Evolutionary conservation across 768 basidiomycete genomes (phyloP).

Genomic region (Podaxis rugospora): DNA sequence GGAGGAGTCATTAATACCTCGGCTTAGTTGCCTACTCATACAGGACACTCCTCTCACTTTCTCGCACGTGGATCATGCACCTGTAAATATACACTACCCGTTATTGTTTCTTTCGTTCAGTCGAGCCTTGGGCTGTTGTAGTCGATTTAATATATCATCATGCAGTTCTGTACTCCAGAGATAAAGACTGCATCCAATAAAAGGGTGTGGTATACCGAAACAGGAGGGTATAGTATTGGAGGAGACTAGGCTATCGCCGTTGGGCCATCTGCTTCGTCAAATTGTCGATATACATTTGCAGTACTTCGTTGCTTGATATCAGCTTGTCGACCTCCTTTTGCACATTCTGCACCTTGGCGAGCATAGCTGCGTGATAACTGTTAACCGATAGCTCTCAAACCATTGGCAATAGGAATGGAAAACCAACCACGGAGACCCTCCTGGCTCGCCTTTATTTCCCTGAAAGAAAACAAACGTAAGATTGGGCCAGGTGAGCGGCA

Average conservation of each 20-base stretch:
- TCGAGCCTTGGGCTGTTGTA: neutral
- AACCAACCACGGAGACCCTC: slow-evolving; percentile 69
- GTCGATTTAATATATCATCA: neutral
- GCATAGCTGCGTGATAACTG: slow-evolving; percentile 44
- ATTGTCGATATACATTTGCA: slow-evolving; percentile 90
- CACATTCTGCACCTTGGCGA: slow-evolving; percentile 60
- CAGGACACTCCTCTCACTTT: neutral
- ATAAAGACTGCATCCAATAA: neutral
- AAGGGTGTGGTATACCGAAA: neutral
- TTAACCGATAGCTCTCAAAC: neutral
- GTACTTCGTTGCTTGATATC: slow-evolving; percentile 70
- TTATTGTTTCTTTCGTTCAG: neutral
- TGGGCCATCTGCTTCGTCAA: slow-evolving; percentile 85
- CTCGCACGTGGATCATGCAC: neutral
- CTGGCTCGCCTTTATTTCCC: slow-evolving; percentile 73
- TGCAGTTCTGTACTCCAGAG: no score
- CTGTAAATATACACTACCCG: neutral
- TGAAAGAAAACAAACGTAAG: slow-evolving; percentile 21
- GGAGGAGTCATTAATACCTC: slow-evolving; percentile 55
- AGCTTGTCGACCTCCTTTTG: slow-evolving; percentile 82
- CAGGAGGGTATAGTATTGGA: neutral
- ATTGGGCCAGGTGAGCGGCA: neutral
- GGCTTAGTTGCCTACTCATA: neutral
- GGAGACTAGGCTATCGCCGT: slow-evolving; percentile 39
- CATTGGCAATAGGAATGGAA: neutral